These are phyloP conservation scores for Porcisia deanei DNA, from an alignment of 208 protist genomes.

Conservation along the genomic window DNA sequence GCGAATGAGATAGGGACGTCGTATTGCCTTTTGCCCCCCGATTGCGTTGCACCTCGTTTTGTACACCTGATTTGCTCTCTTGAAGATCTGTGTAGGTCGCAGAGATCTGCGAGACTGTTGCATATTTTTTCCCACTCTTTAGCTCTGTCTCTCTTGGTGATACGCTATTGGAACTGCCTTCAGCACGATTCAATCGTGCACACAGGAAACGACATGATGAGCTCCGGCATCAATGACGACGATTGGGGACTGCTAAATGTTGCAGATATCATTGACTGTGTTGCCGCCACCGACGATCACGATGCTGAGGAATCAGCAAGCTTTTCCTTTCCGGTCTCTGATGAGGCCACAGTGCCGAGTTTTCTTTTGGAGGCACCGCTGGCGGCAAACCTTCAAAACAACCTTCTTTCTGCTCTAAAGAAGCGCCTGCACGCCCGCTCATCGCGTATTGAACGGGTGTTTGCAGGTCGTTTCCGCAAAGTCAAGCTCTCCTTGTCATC, in stretches of 20 bases:
- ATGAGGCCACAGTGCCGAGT: constrained; percentile 17
- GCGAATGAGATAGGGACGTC: background rate
- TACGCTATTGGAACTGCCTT: background rate
- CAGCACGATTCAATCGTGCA: background rate
- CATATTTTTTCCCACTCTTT: background rate
- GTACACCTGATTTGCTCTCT: background rate
- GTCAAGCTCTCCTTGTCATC: constrained; percentile 26
- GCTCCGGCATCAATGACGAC: constrained; percentile 14
- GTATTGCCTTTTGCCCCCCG: background rate
- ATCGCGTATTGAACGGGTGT: constrained; percentile 9
- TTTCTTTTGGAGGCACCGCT: constrained; percentile 14
- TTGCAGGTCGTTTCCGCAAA: constrained; percentile 24
- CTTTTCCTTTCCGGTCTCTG: background rate
- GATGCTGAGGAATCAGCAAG: background rate
- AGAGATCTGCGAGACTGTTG: background rate
- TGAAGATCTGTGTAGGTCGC: background rate
- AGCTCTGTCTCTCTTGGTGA: background rate
- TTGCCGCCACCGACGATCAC: constrained; percentile 37
- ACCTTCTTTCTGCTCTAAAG: constrained; percentile 1
- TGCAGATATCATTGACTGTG: constrained; percentile 43
- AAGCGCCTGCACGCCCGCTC: background rate
- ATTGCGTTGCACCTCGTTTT: background rate
- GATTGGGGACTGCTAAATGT: constrained; percentile 82
- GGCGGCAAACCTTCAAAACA: background rate
- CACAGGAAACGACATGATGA: constrained; percentile 11